Conservation (phyloP, 306 rosid species). For the Alnus rubra region DNA sequence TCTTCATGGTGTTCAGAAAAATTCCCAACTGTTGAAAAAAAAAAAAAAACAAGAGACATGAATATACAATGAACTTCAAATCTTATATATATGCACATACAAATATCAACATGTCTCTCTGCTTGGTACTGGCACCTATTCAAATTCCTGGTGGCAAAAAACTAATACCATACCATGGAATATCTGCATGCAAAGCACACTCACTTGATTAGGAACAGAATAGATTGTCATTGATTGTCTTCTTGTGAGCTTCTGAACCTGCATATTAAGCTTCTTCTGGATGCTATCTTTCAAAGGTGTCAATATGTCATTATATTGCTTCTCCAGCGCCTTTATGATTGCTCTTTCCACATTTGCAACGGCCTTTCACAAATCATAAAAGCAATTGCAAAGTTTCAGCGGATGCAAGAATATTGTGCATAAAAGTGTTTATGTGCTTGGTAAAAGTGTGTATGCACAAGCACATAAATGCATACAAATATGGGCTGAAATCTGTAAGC, state of each 20-base stretch:
- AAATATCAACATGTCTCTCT: neutral
- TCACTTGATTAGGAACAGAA: slow-evolving; percentile 79
- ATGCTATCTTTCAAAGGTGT: slow-evolving; percentile 94
- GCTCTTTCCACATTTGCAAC: slow-evolving; percentile 89
- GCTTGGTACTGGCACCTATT: neutral
- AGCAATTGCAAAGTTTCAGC: slow-evolving; percentile 15
- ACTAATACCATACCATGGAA: neutral
- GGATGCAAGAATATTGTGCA: neutral
- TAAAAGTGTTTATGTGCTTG: too few relatives aligned
- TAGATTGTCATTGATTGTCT: slow-evolving; percentile 74
- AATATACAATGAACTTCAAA: slow-evolving; percentile 6
- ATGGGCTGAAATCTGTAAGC: too few relatives aligned
- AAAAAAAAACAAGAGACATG: slow-evolving; percentile 26
- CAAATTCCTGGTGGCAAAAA: neutral
- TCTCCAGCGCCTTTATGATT: slow-evolving; percentile 85
- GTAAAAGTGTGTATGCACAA: too few relatives aligned
- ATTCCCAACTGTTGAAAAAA: slow-evolving; percentile 64
- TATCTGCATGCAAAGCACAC: slow-evolving; percentile 31
- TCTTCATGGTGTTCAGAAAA: slow-evolving; percentile 86
- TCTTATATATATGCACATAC: neutral
- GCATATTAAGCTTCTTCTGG: slow-evolving; percentile 88
- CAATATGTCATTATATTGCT: slow-evolving; percentile 80
- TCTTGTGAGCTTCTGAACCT: slow-evolving; percentile 97
- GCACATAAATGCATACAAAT: slow-evolving; percentile 5
- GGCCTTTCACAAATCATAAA: slow-evolving; percentile 48